Conservation (phyloP, 1,139 yeast species). For the Pichia cactophila region DNA sequence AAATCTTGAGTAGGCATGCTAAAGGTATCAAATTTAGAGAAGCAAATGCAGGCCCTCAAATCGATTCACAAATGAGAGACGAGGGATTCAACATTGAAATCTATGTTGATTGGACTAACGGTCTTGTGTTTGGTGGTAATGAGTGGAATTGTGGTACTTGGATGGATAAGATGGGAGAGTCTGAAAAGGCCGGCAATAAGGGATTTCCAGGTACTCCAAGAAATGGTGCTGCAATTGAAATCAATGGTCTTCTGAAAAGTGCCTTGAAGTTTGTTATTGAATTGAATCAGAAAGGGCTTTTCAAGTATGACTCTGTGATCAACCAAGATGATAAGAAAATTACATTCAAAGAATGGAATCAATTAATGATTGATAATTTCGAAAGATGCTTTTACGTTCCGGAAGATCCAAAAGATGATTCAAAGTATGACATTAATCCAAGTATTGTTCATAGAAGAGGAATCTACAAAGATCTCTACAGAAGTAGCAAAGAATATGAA, state of each 20-base stretch:
- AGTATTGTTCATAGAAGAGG: constrained; percentile 79
- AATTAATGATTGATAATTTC: constrained; percentile 59
- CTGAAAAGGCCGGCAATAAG: constrained; percentile 68
- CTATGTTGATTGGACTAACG: constrained; percentile 81
- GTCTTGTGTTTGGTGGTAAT: constrained; percentile 85
- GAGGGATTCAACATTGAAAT: constrained; percentile 86
- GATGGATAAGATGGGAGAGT: constrained; percentile 99
- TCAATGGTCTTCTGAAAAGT: constrained; percentile 82
- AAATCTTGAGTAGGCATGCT: constrained; percentile 80
- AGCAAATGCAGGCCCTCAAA: constrained; percentile 85
- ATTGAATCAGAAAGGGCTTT: constrained; percentile 45
- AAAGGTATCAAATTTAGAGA: constrained; percentile 81
- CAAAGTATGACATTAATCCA: constrained; percentile 52
- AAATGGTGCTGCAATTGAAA: constrained; percentile 94
- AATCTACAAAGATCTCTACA: constrained; percentile 79
- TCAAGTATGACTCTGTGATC: constrained; percentile 48
- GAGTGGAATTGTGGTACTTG: constrained; percentile 95
- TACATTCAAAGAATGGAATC: constrained; percentile 60
- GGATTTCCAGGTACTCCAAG: constrained; percentile 97
- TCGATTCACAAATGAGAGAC: constrained; percentile 88
- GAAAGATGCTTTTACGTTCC: constrained; percentile 79
- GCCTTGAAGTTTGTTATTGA: constrained; percentile 70
- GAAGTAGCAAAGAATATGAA: constrained; percentile 79
- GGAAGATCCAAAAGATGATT: constrained; percentile 42
- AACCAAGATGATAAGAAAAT: constrained; percentile 52